Percentiles rank a stretch among this genome's conserved stretches.
phyloP scores from a whole-genome alignment of 306 rosid genomes.

The Trifolium dubium region DNA sequence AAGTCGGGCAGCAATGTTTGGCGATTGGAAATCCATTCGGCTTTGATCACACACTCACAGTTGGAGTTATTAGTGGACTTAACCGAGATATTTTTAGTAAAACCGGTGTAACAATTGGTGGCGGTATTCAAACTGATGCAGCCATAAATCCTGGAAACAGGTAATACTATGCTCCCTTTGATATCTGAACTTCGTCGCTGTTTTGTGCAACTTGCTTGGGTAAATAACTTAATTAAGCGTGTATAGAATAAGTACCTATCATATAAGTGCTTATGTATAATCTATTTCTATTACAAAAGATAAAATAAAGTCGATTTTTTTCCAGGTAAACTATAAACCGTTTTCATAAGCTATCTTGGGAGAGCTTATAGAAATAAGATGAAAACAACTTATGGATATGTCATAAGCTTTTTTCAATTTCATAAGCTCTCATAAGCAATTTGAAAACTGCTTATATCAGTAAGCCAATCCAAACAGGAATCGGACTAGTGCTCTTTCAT shows the following conservation, averaged over 20 bases:
- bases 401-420: not conserved
- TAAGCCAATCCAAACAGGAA: not conserved
- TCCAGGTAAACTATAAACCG: not conserved
- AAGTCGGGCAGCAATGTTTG: slow-evolving; percentile 95
- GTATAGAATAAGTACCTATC: not conserved
- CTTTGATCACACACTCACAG: slow-evolving; percentile 95
- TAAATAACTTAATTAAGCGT: not conserved
- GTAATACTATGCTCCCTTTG: slow-evolving; percentile 45
- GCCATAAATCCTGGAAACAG: slow-evolving; percentile 98
- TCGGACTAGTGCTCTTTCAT: not conserved
- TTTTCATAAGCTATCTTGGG: not conserved
- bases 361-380: not conserved
- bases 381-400: not conserved
- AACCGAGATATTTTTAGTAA: slow-evolving; percentile 88
- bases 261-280: not conserved
- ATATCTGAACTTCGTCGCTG: not conserved
- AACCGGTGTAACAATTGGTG: slow-evolving; percentile 92
- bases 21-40: slow-evolving; percentile 99
- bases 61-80: slow-evolving; percentile 92
- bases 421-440: not conserved
- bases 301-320: not conserved
- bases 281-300: not conserved
- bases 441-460: not conserved
- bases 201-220: not conserved
- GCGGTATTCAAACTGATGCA: slow-evolving; percentile 98